phyloP scores from a whole-genome alignment of 306 rosid species.

The Mimosa pudica region DNA sequence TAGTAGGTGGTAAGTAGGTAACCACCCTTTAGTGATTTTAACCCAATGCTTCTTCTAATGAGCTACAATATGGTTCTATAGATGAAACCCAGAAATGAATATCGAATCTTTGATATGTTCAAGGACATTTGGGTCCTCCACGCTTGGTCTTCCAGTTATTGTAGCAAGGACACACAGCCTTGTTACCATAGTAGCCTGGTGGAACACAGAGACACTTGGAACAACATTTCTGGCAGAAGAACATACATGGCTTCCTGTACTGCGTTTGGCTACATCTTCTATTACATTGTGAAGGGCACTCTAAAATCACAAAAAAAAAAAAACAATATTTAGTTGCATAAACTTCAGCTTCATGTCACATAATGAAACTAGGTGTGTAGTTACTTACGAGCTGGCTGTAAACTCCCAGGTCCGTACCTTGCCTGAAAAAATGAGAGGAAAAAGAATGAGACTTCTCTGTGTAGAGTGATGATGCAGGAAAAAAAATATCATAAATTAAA shows the following conservation, averaged over 20 bases:
- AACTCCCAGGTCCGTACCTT: background rate
- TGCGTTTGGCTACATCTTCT: slow-evolving; percentile 55
- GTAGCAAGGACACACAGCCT: slow-evolving; percentile 64
- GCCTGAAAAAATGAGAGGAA: background rate
- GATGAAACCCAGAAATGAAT: background rate
- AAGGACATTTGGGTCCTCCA: slow-evolving; percentile 71
- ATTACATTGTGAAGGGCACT: slow-evolving; percentile 47
- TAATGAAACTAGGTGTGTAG: background rate
- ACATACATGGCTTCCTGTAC: slow-evolving; percentile 56
- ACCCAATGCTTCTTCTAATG: background rate
- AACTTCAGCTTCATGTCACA: background rate
- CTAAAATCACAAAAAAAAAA: slow-evolving; percentile 15
- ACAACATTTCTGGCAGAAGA: slow-evolving; percentile 63
- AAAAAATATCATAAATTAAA: background rate
- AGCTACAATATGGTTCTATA: background rate
- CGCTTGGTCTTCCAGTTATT: slow-evolving; percentile 66
- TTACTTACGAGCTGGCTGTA: background rate
- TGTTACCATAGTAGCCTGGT: slow-evolving; percentile 66
- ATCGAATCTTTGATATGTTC: background rate
- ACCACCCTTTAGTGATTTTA: background rate
- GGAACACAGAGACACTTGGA: slow-evolving; percentile 55
- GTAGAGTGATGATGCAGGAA: background rate
- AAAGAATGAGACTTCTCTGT: background rate
- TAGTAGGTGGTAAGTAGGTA: no score
- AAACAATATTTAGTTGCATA: background rate